Evolutionary conservation across 129 eudicot species (phyloP).

Genomic region (Helianthus tuberosus): DNA sequence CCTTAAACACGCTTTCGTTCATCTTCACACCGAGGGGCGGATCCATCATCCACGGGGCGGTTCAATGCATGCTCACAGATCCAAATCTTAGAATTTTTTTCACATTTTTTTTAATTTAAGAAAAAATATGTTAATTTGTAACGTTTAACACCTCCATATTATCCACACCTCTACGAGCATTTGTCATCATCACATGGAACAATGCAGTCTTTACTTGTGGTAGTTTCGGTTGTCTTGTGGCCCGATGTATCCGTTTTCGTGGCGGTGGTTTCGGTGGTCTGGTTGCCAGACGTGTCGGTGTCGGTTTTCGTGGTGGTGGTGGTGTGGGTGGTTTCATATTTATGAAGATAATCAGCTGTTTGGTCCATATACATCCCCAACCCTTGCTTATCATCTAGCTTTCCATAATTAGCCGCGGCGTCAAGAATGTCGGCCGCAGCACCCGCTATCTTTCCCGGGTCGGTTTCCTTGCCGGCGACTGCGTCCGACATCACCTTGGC

Average conservation of each 20-base stretch:
- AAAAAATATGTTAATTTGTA: too few relatives aligned
- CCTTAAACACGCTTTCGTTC: too few relatives aligned
- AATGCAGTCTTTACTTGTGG: neutral
- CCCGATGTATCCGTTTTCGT: conserved; percentile 5
- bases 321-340: conserved; percentile 43
- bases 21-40: too few relatives aligned
- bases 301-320: conserved; percentile 30
- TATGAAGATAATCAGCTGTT: conserved; percentile 71
- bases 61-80: too few relatives aligned
- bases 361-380: conserved; percentile 57
- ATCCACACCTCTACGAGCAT: conserved; percentile 1
- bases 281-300: conserved; percentile 27
- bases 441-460: conserved; percentile 65
- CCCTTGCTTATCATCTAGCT: conserved; percentile 50
- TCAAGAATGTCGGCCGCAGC: conserved; percentile 72
- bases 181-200: conserved; percentile 16
- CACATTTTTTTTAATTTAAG: too few relatives aligned
- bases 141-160: conserved; percentile 16
- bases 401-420: conserved; percentile 63
- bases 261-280: conserved; percentile 28
- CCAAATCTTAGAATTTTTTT: too few relatives aligned
- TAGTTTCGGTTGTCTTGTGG: too few relatives aligned
- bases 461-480: conserved; percentile 45
- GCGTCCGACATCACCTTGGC: conserved; percentile 74
- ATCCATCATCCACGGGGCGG: too few relatives aligned